Percentiles rank a stretch among this genome's conserved stretches.
Conservation (phyloP, 2,329 filamentous ascomycete genomes). For the Seiridium cupressi region DNA sequence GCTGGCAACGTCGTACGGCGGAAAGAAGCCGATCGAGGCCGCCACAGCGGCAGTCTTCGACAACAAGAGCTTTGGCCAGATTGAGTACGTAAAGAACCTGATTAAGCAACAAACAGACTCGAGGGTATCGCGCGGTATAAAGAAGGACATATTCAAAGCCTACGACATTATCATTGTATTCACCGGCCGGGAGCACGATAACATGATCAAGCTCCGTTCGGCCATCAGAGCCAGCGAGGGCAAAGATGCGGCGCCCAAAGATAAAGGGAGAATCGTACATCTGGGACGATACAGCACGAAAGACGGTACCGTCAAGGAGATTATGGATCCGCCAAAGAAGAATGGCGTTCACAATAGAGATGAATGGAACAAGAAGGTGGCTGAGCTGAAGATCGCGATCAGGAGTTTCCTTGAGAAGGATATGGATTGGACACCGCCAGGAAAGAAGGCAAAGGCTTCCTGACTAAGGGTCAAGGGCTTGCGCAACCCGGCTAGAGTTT, state of each 20-base stretch:
- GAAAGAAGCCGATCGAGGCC: background rate
- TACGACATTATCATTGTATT: constrained; percentile 2
- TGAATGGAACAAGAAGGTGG: background rate
- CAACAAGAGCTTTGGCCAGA: background rate
- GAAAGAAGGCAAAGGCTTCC: background rate
- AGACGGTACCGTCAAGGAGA: background rate
- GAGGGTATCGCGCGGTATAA: background rate
- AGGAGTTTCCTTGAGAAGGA: background rate
- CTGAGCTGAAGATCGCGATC: background rate
- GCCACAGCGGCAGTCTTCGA: background rate
- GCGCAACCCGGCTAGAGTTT: no score
- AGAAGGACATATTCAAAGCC: background rate
- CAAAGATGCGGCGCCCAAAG: background rate
- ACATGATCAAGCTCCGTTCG: constrained; percentile 1
- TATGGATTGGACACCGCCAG: background rate
- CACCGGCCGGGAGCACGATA: background rate
- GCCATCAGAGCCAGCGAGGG: background rate
- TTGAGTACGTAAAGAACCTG: background rate
- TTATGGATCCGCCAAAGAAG: background rate
- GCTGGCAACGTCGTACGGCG: background rate
- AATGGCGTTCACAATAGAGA: background rate
- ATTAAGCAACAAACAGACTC: background rate
- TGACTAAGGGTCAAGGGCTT: no score
- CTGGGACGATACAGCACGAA: background rate
- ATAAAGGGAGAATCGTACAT: background rate